Percentiles rank a stretch among this genome's conserved stretches.
phyloP scores from a whole-genome alignment of 2,329 filamentous ascomycete genomes.

The Dendrostoma leiphaemia region DNA sequence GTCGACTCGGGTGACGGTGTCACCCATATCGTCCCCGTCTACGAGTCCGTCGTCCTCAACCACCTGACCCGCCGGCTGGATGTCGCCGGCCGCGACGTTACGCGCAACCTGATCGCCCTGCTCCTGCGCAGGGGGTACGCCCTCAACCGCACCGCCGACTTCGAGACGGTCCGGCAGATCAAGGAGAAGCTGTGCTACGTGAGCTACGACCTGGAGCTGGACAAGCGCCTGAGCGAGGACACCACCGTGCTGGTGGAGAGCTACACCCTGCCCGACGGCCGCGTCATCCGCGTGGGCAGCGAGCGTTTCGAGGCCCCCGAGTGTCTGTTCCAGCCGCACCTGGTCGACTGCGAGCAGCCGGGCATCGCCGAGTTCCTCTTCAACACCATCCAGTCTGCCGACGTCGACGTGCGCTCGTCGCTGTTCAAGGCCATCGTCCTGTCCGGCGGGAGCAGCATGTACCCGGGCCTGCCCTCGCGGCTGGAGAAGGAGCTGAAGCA shows the following conservation, averaged over 20 bases:
- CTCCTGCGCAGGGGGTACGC: conserved; percentile 92
- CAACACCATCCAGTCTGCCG: conserved; percentile 95
- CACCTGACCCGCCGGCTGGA: conserved; percentile 92
- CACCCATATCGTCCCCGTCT: conserved; percentile 97
- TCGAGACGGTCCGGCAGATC: conserved; percentile 98
- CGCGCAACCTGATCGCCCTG: conserved; percentile 95
- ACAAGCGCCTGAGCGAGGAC: conserved; percentile 94
- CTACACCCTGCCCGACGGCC: conserved; percentile 94
- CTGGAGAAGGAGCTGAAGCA: conserved; percentile 99
- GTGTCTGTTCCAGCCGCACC: conserved; percentile 96
- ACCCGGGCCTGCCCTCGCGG: conserved; percentile 88
- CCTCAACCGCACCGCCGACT: conserved; percentile 96
- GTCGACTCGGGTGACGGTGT: conserved; percentile 98
- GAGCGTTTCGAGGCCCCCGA: conserved; percentile 98
- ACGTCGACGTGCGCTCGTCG: conserved; percentile 90
- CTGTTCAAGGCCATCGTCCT: conserved; percentile 97
- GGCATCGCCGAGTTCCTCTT: conserved; percentile 97
- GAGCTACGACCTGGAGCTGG: conserved; percentile 93
- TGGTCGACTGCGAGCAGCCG: conserved; percentile 95
- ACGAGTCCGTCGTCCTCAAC: conserved; percentile 96
- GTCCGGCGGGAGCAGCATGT: conserved; percentile 98
- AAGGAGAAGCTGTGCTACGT: conserved; percentile 99
- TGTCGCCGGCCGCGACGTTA: conserved; percentile 94
- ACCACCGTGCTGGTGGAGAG: conserved; percentile 96
- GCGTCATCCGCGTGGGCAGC: conserved; percentile 92